Evolutionary conservation across 768 basidiomycete genomes (phyloP).

Genomic region (Boletus reticuloceps): DNA sequence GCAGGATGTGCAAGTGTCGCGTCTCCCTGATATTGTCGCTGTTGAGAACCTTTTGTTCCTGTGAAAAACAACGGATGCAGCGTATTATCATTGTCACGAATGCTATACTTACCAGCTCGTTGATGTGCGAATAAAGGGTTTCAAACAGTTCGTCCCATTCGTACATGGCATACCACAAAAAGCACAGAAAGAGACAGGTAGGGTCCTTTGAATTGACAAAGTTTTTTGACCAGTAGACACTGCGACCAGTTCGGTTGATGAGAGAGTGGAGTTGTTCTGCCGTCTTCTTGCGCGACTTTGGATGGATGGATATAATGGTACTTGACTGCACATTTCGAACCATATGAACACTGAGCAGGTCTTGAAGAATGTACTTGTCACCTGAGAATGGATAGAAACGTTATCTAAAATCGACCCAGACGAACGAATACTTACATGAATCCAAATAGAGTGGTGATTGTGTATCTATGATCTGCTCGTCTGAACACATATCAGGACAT

Average conservation of each 20-base stretch:
- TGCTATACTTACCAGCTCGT: constrained; percentile 41
- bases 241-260: constrained; percentile 28
- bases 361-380: constrained; percentile 31
- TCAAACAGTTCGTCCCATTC: constrained; percentile 63
- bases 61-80: not conserved
- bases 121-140: constrained; percentile 48
- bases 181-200: constrained; percentile 51
- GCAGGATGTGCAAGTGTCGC: constrained; percentile 52
- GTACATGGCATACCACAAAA: constrained; percentile 60
- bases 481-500: constrained; percentile 9
- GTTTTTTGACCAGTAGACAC: constrained; percentile 34
- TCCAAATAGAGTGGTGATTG: constrained; percentile 43
- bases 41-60: constrained; percentile 47
- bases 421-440: constrained; percentile 26
- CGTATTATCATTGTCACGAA: not conserved
- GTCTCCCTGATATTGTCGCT: constrained; percentile 44
- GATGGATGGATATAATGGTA: constrained; percentile 32
- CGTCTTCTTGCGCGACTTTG: constrained; percentile 14
- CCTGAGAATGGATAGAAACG: constrained; percentile 9
- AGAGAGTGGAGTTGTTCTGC: constrained; percentile 28
- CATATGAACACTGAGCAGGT: constrained; percentile 56
- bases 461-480: constrained; percentile 44
- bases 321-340: constrained; percentile 29
- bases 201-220: constrained; percentile 39
- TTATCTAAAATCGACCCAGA: not conserved